Base-by-base conservation (phyloP, 2,329 filamentous ascomycete genomes). In the Talaromyces sp. region DNA sequence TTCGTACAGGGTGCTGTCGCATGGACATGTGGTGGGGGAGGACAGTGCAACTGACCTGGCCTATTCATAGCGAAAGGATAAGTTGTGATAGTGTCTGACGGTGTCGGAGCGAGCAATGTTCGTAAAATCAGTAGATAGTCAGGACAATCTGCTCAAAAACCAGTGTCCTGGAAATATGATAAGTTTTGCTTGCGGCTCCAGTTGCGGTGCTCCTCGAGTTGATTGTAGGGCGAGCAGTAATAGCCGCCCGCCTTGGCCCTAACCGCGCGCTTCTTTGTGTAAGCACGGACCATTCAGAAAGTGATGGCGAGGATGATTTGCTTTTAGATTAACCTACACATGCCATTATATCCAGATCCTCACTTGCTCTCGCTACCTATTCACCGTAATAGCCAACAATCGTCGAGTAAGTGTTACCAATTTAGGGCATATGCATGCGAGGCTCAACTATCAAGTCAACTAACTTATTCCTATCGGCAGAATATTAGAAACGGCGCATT, bases 61-160 rank as follows among this genome's bases (percentile, higher is more conserved):
- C 79, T 77, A 77, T 83, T 83, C 81, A 83, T 83, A 70, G 69
- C 75, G 67, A 49, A 52, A 49, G 27, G 17, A 59, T 17, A 27
- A 22, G 35, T 59, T 59, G 50, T 43, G 39, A 37, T 50, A 35
- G 8, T 25, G 19, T 31, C 41, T 41, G 56, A 35, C 7, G 15
- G 45, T 17, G 13, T 50, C 19, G 39, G 33, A 8, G 22, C 6
- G 43, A 43, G 49, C 35, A 25, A 17, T 8, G 11, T 6, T 31
- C 11, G 54, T 35, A 22, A 17, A 52, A 5, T 17, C 27, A 37
- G 22, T 52, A 22, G 17, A 43, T 17, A 25, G 43, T 22, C 3
- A 64, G 37, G n/a, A 57, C 27, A 27, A 31, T 4, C 35, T 41
- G 39, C 39, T 63, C 39, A 47, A 19, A 33, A 41, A 10, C 2